Base-by-base conservation (phyloP, 805 yeast genomes). In the Starmerella kuoi region DNA sequence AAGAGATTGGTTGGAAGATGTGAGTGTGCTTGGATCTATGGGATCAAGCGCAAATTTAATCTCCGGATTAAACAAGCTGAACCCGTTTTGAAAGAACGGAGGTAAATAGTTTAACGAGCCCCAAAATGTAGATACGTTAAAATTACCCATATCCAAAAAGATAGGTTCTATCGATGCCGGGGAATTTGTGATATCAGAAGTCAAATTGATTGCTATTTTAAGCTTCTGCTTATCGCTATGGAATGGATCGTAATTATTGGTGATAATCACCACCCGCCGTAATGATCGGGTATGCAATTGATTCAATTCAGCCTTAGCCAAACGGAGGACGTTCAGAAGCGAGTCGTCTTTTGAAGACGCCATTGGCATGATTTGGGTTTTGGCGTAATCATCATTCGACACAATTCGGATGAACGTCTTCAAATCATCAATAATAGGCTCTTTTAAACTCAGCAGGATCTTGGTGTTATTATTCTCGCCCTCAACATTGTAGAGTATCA, bases 401-500 rank as follows among this genome's bases (percentile, higher is more conserved):
- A 34, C 22, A 15, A 51, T 37, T 12, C 50, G 49, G 30, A 47
- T 44, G 17, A 54, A 40, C 12, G 20, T 26, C 32, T 52, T 52
- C 12, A 54, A 38, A 7, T 37, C 47, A 14, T 26, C 43, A 3
- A 48, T 37, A 6, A 38, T 38, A 19, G 55, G 57, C 30, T 40
- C 48, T 2, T 41, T 39, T 9, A 52, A 37, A 2, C 42, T 24
- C 24, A 11, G 39, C 36, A 9, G 30, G 20, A 19, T 17, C 23
- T 20, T 19, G 9, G 8, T 19, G 9, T 62, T 35, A 38, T 74
- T 59, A 50, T 73, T 25, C 23, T 42, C 25, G 23, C 39, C 61
- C 22, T 54, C 48, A 12, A 63, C 41, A 41, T 63, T 39, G 48
- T 53, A 58, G 72, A 71, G 55, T 72, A 77, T 73, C 36, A 86